Evolutionary conservation across 225 moss, liverwort and hornwort genomes (phyloP).

Genomic region (Physcomitrium patens): DNA sequence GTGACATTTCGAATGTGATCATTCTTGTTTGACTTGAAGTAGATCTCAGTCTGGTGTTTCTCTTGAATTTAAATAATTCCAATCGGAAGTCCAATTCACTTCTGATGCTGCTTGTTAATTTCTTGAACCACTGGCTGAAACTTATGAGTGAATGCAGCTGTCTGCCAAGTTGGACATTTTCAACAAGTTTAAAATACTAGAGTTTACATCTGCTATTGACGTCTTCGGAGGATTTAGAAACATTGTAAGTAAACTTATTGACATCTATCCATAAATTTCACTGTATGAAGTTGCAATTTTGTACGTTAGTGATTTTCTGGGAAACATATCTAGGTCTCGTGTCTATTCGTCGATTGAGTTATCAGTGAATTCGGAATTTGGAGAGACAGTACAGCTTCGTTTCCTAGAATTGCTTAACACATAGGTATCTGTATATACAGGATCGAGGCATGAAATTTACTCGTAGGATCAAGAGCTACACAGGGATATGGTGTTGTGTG

Average conservation of each 20-base stretch:
- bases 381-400: background rate
- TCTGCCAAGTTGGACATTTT: slow-evolving; percentile 53
- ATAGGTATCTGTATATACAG: slow-evolving; percentile 39
- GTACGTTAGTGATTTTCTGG: background rate
- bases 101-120: background rate
- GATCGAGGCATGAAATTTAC: slow-evolving; percentile 51
- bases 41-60: background rate
- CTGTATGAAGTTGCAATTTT: background rate
- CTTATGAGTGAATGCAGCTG: slow-evolving; percentile 53
- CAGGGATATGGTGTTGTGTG: slow-evolving; percentile 96
- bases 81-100: background rate
- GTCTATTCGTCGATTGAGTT: background rate
- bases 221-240: slow-evolving; percentile 77
- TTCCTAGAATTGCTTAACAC: background rate
- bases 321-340: background rate
- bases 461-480: slow-evolving; percentile 78
- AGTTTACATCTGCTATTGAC: slow-evolving; percentile 72
- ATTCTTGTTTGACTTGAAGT: slow-evolving; percentile 11
- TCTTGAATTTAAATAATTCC: background rate
- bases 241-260: slow-evolving; percentile 41
- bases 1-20: slow-evolving; percentile 15
- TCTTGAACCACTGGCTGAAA: slow-evolving; percentile 10
- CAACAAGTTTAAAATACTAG: slow-evolving; percentile 66
- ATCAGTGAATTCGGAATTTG: slow-evolving; percentile 4
- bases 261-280: background rate